Conservation (phyloP, 345 rosid species). For the Boechera divaricarpa region DNA sequence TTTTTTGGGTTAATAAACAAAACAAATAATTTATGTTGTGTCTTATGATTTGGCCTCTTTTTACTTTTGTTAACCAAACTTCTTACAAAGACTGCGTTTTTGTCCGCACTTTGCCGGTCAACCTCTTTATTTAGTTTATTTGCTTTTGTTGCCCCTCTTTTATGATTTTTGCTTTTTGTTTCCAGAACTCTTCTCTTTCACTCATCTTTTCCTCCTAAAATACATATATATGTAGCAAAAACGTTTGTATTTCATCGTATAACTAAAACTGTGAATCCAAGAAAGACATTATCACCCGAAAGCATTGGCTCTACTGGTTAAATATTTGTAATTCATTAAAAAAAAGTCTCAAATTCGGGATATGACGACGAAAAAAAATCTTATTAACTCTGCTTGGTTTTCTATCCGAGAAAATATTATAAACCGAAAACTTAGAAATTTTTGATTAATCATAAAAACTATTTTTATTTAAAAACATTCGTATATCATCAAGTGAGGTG, state of each 20-base stretch:
- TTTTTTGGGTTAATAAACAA: neutral
- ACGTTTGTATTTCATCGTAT: neutral
- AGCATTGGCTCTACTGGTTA: conserved; percentile 1
- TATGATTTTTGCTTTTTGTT: conserved; percentile 9
- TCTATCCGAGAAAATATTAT: neutral
- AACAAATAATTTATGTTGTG: conserved; percentile 2
- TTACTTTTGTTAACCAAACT: conserved; percentile 37
- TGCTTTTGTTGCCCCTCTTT: neutral
- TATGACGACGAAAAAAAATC: neutral
- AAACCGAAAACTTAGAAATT: neutral
- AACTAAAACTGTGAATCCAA: conserved; percentile 1
- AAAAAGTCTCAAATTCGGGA: neutral
- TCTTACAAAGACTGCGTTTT: conserved; percentile 40
- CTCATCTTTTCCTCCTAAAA: neutral
- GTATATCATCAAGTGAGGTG: neutral
- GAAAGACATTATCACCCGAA: neutral
- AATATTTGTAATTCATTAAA: neutral
- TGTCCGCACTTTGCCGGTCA: conserved; percentile 42
- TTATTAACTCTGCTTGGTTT: neutral
- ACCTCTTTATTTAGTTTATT: conserved; percentile 22
- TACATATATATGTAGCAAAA: neutral
- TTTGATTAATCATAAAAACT: neutral
- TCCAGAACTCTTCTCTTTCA: conserved; percentile 5
- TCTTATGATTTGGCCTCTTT: conserved; percentile 34
- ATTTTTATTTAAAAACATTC: neutral